phyloP scores from a whole-genome alignment of 2,329 filamentous ascomycete species.

The Epichloe uncinata region DNA sequence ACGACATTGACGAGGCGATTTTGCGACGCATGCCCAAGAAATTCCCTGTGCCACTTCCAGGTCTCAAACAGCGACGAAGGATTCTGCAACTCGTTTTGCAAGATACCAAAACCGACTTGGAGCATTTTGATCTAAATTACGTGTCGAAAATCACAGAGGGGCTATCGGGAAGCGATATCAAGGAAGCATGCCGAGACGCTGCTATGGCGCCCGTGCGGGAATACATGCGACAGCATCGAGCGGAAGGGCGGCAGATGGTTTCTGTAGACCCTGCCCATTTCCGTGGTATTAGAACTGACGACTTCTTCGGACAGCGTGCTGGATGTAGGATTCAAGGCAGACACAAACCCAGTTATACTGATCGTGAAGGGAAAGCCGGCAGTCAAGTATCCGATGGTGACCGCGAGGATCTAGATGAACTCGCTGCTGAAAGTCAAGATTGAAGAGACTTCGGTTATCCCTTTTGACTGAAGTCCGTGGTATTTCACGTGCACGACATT shows the following conservation, averaged over 20 bases:
- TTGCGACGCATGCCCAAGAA: conserved; percentile 95
- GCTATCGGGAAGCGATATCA: conserved; percentile 94
- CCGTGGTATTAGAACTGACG: conserved; percentile 68
- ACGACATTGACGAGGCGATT: conserved; percentile 97
- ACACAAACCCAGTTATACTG: background rate
- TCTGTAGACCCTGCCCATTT: conserved; percentile 57
- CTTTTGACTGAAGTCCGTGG: background rate
- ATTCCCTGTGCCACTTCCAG: conserved; percentile 78
- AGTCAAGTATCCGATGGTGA: conserved; percentile 18
- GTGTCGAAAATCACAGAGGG: conserved; percentile 75
- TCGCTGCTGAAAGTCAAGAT: conserved; percentile 19
- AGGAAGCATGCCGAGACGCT: conserved; percentile 89
- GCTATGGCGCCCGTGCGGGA: conserved; percentile 92
- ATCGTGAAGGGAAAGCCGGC: conserved; percentile 2
- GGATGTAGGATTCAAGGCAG: conserved; percentile 12
- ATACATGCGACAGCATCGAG: conserved; percentile 62
- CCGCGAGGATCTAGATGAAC: conserved; percentile 29
- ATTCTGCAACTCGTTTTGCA: conserved; percentile 81
- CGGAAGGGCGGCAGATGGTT: conserved; percentile 48
- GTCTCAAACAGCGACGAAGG: conserved; percentile 62
- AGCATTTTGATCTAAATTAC: conserved; percentile 70
- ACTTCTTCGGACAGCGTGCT: conserved; percentile 60
- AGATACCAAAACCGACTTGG: conserved; percentile 69
- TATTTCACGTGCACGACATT: background rate
- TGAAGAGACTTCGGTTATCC: conserved; percentile 5